Evolutionary conservation across 2,329 filamentous ascomycete species (phyloP), one percentile per base, ranked within the genome.

Genomic region (Onygenales sp.): DNA sequence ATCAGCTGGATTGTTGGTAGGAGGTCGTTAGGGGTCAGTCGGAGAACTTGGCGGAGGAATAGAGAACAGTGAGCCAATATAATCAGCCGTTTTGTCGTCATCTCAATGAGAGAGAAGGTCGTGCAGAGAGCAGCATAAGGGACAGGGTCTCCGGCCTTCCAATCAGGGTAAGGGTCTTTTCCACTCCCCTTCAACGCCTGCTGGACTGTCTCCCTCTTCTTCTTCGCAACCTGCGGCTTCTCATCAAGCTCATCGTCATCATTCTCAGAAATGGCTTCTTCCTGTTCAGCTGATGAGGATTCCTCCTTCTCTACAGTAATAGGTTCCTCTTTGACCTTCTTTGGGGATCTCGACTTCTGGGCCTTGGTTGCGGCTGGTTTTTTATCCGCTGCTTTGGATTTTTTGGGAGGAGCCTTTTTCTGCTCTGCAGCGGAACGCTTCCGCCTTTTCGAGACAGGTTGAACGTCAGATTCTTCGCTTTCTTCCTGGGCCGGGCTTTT

Each of bases 81-180:
- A 57, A 90, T 78, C 43, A 98, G 73, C 52, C 93, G 83, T 68
- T 97, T 97, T 5, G 88, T 89, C 0, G 92, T 98, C 77, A 95
- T 84, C 72, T 98, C 93, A 51, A 97, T 85, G 36, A 95, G 82
- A 1, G 91, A 96, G 63, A 97, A 97, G 0, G 93, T 97, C 9
- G 84, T 89, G 70, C 93, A 97, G 7, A 98, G 79, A 10, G 93
- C 93, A 31, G 90, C 92, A 64, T 97, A 98, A 0, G 93, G 93
- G 1, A 96, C 91, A 9, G 92, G 89, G 47, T 87, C 81, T 46
- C 91, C 91, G 46, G 86, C 75, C 67, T 89, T 87, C 93, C 93
- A 98, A 70, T 98, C 92, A 0, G 91, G 91, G 69, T 92, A 97
- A n/a, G 87, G 84, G 63, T 95, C 87, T 59, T 89, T 86, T 41